phyloP scores from a whole-genome alignment of 2,329 filamentous ascomycete genomes.

The Colletotrichum sp. region DNA sequence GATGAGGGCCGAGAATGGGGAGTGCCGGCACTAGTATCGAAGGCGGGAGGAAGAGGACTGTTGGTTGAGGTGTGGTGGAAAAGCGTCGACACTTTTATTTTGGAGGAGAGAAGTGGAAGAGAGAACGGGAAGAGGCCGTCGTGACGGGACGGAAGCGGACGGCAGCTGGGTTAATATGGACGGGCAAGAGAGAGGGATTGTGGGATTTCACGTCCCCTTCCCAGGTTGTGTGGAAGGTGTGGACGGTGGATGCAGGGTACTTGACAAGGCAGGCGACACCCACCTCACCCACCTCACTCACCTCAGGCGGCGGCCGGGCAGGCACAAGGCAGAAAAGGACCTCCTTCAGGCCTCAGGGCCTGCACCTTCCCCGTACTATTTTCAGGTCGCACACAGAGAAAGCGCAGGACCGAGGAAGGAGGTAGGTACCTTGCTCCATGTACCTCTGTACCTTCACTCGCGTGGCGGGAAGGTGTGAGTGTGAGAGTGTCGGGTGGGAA shows the following conservation, averaged over 20 bases:
- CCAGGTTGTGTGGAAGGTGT: not conserved
- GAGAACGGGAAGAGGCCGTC: not conserved
- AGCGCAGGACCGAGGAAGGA: not conserved
- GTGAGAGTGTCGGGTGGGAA: not conserved
- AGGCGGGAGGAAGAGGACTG: not conserved
- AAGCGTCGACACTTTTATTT: not conserved
- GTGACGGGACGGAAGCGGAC: constrained; percentile 2
- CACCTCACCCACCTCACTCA: not conserved
- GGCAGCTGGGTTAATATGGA: constrained; percentile 19
- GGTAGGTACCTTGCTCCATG: not conserved
- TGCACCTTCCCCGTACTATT: constrained; percentile 11
- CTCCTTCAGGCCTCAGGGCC: constrained; percentile 1
- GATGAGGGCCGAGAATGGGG: not conserved
- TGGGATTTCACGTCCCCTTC: not conserved
- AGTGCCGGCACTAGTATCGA: not conserved
- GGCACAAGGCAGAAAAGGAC: not conserved
- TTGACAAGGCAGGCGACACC: not conserved
- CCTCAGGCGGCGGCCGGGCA: not conserved
- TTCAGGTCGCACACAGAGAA: not conserved
- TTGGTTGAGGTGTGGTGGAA: not conserved
- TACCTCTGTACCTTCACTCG: not conserved
- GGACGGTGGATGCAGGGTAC: not conserved
- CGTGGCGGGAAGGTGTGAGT: constrained; percentile 14
- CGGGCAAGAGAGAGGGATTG: constrained; percentile 1
- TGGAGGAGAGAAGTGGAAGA: not conserved